Percentiles rank a stretch among this genome's conserved stretches.
Evolutionary conservation across 2,329 filamentous ascomycete species (phyloP).

Genomic region (Aspergillus fumigatiaffinis): DNA sequence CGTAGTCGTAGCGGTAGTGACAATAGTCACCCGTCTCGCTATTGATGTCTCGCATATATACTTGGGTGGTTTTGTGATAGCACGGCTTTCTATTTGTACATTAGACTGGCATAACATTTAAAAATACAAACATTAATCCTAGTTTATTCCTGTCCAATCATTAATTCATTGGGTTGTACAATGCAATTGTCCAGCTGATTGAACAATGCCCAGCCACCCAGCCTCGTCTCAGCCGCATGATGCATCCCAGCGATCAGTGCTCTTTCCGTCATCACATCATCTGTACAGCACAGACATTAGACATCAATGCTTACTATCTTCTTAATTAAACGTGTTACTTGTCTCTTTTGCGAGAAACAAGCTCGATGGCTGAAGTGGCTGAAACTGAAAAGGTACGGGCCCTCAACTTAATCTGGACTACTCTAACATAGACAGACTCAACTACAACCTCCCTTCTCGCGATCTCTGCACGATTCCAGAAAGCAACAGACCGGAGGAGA

Average conservation of each 20-base stretch:
- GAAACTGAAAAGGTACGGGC: neutral
- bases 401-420: neutral
- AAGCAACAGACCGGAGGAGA: neutral
- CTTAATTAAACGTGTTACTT: neutral
- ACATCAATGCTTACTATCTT: neutral
- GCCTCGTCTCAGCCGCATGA: neutral
- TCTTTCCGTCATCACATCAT: neutral
- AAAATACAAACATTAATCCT: neutral
- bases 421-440: neutral
- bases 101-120: too few relatives aligned
- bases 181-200: neutral
- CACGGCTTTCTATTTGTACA: too few relatives aligned
- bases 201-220: neutral
- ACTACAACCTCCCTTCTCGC: neutral
- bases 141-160: neutral
- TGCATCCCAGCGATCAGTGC: neutral
- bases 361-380: neutral
- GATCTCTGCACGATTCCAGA: neutral
- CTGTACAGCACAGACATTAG: neutral
- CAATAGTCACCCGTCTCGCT: neutral
- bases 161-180: neutral
- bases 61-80: too few relatives aligned
- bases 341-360: neutral
- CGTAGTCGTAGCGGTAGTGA: neutral
- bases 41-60: neutral